These are phyloP conservation scores for Endoconidiophora polonica DNA, from an alignment of 2,329 filamentous ascomycete species.

Conservation along the genomic window DNA sequence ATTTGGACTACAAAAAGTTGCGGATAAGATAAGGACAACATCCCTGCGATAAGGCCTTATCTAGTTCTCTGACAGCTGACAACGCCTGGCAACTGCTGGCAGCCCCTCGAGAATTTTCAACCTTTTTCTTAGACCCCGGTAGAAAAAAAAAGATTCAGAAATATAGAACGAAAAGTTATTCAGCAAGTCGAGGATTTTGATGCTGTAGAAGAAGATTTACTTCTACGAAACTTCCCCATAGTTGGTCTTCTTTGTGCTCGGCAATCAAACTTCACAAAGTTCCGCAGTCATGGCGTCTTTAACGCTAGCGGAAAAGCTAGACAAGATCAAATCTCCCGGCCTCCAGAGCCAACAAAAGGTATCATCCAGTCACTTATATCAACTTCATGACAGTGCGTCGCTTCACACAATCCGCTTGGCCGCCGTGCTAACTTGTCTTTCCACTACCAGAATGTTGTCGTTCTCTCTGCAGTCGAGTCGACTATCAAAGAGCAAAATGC, in stretches of 20 bases:
- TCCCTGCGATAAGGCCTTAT: slow-evolving; percentile 9
- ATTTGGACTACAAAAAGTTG: not conserved
- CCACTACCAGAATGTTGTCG: slow-evolving; percentile 51
- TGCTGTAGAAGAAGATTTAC: not conserved
- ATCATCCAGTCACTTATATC: not conserved
- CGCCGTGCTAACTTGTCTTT: not conserved
- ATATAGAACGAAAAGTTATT: slow-evolving; percentile 6
- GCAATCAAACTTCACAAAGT: slow-evolving; percentile 13
- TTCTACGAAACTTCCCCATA: not conserved
- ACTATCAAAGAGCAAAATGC: slow-evolving; percentile 80
- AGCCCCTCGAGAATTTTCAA: slow-evolving; percentile 12
- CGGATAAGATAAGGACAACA: slow-evolving; percentile 10
- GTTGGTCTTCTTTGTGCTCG: not conserved
- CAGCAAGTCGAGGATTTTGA: slow-evolving; percentile 1
- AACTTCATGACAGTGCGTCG: no score
- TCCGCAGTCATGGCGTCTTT: slow-evolving; percentile 28
- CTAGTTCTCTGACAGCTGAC: not conserved
- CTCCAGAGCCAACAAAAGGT: slow-evolving; percentile 91
- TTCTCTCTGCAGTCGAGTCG: slow-evolving; percentile 82
- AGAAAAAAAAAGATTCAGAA: not conserved
- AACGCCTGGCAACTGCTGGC: not conserved
- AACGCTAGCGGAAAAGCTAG: slow-evolving; percentile 70
- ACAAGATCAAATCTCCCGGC: slow-evolving; percentile 94
- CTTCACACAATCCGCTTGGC: not conserved
- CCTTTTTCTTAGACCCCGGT: slow-evolving; percentile 2